A percentile compares a stretch with the other conserved stretches of the same genome.
phyloP scores from a whole-genome alignment of 768 basidiomycete genomes.

The Phaeotremella skinneri region DNA sequence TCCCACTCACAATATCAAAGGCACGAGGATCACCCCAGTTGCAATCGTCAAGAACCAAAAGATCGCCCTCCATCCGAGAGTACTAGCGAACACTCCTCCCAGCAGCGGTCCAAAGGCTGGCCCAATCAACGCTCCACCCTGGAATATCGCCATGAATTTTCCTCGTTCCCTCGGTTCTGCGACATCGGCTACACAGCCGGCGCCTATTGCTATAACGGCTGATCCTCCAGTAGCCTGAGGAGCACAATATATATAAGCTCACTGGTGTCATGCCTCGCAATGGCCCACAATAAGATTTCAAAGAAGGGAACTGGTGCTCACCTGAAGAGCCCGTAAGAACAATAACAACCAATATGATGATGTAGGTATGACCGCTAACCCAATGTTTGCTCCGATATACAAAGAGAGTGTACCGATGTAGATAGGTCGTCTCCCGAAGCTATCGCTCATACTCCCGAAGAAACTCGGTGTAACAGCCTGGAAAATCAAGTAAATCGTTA shows the following conservation, averaged over 20 bases:
- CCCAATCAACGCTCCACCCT: constrained; percentile 24
- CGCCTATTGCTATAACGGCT: constrained; percentile 75
- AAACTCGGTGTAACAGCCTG: constrained; percentile 55
- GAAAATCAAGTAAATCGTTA: constrained; percentile 66
- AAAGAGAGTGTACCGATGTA: constrained; percentile 62
- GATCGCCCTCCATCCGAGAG: constrained; percentile 61
- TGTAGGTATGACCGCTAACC: constrained; percentile 60
- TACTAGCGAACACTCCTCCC: constrained; percentile 58
- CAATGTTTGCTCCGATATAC: constrained; percentile 65
- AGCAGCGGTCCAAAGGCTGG: constrained; percentile 56
- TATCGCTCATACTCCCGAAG: constrained; percentile 65
- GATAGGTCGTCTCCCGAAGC: constrained; percentile 41
- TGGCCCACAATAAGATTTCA: background rate
- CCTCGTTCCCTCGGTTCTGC: constrained; percentile 70
- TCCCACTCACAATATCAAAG: constrained; percentile 53
- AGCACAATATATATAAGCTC: background rate
- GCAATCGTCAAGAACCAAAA: constrained; percentile 46
- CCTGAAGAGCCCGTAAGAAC: constrained; percentile 73
- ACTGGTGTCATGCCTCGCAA: too few species aligned
- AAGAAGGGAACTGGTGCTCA: constrained; percentile 5
- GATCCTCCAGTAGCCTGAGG: constrained; percentile 67
- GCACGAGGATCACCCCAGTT: constrained; percentile 29
- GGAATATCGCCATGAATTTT: constrained; percentile 60
- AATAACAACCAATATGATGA: constrained; percentile 72
- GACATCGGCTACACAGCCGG: constrained; percentile 76